Percentiles rank a stretch among this genome's conserved stretches.
These are phyloP conservation scores for Exophiala sp. DNA, from an alignment of 2,329 filamentous ascomycete species.

Conservation along the genomic window DNA sequence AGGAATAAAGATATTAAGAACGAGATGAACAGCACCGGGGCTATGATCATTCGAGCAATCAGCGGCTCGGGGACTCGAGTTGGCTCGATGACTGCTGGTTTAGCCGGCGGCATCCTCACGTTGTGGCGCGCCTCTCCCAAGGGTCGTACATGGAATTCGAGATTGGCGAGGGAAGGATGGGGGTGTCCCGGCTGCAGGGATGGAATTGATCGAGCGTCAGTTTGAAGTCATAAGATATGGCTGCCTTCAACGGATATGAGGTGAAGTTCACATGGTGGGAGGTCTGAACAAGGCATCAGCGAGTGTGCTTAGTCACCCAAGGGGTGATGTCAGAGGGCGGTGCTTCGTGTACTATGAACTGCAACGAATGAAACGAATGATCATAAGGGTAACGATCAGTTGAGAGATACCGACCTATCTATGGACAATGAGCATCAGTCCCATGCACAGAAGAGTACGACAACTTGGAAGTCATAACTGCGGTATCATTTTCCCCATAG, in stretches of 20 bases:
- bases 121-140: neutral
- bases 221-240: neutral
- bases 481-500: too few relatives aligned
- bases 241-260: too few relatives aligned
- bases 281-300: too few relatives aligned
- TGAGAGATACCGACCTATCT: too few relatives aligned
- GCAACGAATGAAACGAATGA: too few relatives aligned
- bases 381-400: too few relatives aligned
- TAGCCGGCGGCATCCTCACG: conserved; percentile 8
- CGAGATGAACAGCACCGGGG: conserved; percentile 57
- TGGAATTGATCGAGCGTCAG: neutral
- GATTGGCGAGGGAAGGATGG: neutral
- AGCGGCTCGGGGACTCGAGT: conserved; percentile 20
- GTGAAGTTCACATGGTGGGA: too few relatives aligned
- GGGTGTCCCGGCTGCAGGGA: neutral
- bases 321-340: conserved; percentile 1
- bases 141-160: neutral
- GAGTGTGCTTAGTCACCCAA: conserved; percentile 3
- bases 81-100: conserved; percentile 5
- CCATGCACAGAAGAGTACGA: too few relatives aligned
- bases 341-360: too few relatives aligned
- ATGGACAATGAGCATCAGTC: too few relatives aligned
- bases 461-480: too few relatives aligned
- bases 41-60: conserved; percentile 45
- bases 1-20: conserved; percentile 61